Percentiles rank a stretch among this genome's conserved stretches.
Evolutionary conservation across 2,329 filamentous ascomycete genomes (phyloP).

Genomic region (Colletotrichum sp.): DNA sequence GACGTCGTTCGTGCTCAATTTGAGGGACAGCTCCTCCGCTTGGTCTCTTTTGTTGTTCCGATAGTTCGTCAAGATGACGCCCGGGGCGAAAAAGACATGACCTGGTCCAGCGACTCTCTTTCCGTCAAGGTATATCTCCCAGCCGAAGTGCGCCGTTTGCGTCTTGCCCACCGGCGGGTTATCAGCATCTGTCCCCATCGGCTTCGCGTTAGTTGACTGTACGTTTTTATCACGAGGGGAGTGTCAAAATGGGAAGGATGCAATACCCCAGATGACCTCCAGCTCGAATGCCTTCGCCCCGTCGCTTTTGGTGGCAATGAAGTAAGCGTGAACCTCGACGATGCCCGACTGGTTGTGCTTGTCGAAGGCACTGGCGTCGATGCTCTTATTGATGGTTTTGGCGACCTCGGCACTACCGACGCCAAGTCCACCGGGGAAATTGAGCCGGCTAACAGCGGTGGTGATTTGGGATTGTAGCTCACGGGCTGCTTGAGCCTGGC

Average conservation of each 20-base stretch:
- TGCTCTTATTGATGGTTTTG: not conserved
- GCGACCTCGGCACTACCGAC: accelerated
- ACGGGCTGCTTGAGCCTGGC: too few species aligned
- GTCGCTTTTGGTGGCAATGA: not conserved
- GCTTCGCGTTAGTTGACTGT: not conserved
- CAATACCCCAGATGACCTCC: not conserved
- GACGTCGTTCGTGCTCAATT: accelerated
- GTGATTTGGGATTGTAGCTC: too few species aligned
- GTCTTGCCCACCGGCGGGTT: not conserved
- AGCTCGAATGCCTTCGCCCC: not conserved
- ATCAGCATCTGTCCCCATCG: not conserved
- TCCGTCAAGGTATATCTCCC: not conserved
- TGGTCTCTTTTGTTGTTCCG: not conserved
- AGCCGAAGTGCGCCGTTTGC: not conserved
- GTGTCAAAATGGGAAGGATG: too few species aligned
- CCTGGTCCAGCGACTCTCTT: not conserved
- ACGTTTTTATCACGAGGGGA: too few species aligned
- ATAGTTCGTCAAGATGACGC: not conserved
- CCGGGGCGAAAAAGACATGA: not conserved
- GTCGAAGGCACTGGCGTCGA: not conserved
- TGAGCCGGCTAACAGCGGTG: too few species aligned
- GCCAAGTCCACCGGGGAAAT: too few species aligned
- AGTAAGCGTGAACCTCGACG: not conserved
- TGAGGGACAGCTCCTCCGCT: accelerated
- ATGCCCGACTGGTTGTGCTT: not conserved